Conservation (phyloP, 139 green algal genomes). For the Chlorella sp. region DNA sequence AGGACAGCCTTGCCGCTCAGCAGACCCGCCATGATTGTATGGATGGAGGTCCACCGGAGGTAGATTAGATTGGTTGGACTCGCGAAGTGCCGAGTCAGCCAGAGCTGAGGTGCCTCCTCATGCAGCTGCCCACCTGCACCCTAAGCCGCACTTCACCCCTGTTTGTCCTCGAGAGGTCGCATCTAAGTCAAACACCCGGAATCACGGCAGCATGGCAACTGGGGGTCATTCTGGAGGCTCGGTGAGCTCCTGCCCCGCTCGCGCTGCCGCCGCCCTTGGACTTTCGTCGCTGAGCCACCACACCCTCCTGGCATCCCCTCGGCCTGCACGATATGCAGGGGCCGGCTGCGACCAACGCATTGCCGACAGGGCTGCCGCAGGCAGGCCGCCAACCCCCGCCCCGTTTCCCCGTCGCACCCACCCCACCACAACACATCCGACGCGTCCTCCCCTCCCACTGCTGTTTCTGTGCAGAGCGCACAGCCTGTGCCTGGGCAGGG, state of each 20-base stretch:
- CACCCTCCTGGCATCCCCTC: not conserved
- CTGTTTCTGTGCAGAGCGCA: not conserved
- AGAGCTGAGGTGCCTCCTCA: no score
- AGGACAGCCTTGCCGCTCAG: conserved; percentile 13
- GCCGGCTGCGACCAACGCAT: no score
- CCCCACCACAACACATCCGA: not conserved
- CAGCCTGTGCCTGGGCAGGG: conserved; percentile 1
- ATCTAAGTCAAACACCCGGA: not conserved
- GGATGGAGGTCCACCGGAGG: no score
- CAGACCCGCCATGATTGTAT: not conserved
- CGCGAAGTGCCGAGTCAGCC: no score
- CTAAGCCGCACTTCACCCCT: not conserved
- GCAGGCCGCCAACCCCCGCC: not conserved
- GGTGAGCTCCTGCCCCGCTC: not conserved
- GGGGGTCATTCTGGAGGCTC: conserved; percentile 5
- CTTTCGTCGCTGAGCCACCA: not conserved
- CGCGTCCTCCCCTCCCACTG: not conserved
- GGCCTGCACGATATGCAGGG: not conserved
- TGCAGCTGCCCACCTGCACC: no score
- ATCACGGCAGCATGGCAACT: not conserved
- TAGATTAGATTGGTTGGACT: no score
- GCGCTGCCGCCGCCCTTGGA: not conserved
- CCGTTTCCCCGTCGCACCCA: no score
- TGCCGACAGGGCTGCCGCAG: not conserved
- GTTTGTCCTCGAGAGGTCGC: not conserved